These are phyloP conservation scores for Apophysomyces trapeziformis DNA, from an alignment of 371 early-diverging fungal genomes.

Conservation along the genomic window DNA sequence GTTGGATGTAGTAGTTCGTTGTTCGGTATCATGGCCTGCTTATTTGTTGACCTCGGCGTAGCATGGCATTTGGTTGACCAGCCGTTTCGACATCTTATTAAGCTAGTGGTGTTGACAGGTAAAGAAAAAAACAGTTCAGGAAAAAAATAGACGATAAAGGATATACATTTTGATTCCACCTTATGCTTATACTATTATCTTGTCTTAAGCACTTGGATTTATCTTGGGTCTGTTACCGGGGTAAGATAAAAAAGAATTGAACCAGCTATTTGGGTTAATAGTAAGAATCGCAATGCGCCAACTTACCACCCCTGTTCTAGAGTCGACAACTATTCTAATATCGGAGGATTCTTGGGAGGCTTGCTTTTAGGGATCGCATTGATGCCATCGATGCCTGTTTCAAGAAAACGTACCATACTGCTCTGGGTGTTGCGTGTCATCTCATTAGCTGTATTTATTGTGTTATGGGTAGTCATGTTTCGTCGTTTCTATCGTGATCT, in stretches of 20 bases:
- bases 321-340: slow-evolving; percentile 65
- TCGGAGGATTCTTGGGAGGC: slow-evolving; percentile 64
- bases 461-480: slow-evolving; percentile 2
- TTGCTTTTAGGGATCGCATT: slow-evolving; percentile 49
- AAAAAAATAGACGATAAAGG: no score
- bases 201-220: slow-evolving; percentile 56
- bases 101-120: slow-evolving; percentile 29
- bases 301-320: not conserved
- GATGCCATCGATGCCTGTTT: slow-evolving; percentile 32
- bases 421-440: slow-evolving; percentile 13
- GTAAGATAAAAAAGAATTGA: slow-evolving; percentile 71
- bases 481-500: slow-evolving; percentile 16
- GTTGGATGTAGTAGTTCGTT: slow-evolving; percentile 77
- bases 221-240: slow-evolving; percentile 72
- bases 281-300: no score
- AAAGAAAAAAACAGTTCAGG: slow-evolving; percentile 15
- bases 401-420: not conserved
- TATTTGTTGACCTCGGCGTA: slow-evolving; percentile 69
- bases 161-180: no score
- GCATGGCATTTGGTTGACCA: slow-evolving; percentile 65
- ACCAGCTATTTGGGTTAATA: slow-evolving; percentile 16
- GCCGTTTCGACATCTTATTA: slow-evolving; percentile 67
- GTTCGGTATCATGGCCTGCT: slow-evolving; percentile 71
- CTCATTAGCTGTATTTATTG: slow-evolving; percentile 2
- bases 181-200: slow-evolving; percentile 46